Evolutionary conservation across 805 yeast species (phyloP).

Genomic region (Teunomyces barrocoloradensis): DNA sequence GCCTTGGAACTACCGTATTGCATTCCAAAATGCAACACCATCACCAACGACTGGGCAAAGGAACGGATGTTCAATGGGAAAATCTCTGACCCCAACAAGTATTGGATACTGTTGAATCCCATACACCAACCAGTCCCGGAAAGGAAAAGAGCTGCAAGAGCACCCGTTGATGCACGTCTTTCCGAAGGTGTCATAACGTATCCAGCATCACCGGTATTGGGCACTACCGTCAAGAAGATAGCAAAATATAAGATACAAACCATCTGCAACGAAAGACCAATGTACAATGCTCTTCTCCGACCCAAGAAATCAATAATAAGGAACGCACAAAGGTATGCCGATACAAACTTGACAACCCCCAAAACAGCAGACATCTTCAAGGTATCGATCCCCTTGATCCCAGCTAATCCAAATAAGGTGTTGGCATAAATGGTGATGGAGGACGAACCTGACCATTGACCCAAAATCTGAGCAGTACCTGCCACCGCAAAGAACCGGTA

Average conservation of each 20-base stretch:
- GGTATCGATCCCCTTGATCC: constrained; percentile 17
- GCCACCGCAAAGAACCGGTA: constrained; percentile 22
- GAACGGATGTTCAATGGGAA: constrained; percentile 23
- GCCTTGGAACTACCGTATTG: constrained; percentile 27
- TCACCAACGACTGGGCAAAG: constrained; percentile 20
- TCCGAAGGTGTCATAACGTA: constrained; percentile 12
- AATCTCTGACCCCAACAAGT: constrained; percentile 23
- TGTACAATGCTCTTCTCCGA: constrained; percentile 18
- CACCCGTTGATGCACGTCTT: constrained; percentile 16
- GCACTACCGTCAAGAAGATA: constrained; percentile 20
- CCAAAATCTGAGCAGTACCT: constrained; percentile 17
- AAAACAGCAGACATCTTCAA: constrained; percentile 24
- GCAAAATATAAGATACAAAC: constrained; percentile 18
- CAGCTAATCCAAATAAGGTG: constrained; percentile 20
- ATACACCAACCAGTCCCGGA: constrained; percentile 24
- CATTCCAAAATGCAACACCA: constrained; percentile 26
- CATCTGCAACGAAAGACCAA: constrained; percentile 18
- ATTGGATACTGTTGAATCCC: constrained; percentile 24
- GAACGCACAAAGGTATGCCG: constrained; percentile 22
- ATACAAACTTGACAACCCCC: constrained; percentile 22
- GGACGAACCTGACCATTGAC: constrained; percentile 26
- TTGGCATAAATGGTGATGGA: constrained; percentile 25
- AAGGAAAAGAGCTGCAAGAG: constrained; percentile 22
- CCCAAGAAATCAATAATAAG: constrained; percentile 23
- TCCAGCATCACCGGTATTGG: constrained; percentile 15